A percentile compares a stretch with the other conserved stretches of the same genome.
These are phyloP conservation scores for Trametes pubescens DNA, from an alignment of 1,284 basidiomycete species.

Conservation along the genomic window DNA sequence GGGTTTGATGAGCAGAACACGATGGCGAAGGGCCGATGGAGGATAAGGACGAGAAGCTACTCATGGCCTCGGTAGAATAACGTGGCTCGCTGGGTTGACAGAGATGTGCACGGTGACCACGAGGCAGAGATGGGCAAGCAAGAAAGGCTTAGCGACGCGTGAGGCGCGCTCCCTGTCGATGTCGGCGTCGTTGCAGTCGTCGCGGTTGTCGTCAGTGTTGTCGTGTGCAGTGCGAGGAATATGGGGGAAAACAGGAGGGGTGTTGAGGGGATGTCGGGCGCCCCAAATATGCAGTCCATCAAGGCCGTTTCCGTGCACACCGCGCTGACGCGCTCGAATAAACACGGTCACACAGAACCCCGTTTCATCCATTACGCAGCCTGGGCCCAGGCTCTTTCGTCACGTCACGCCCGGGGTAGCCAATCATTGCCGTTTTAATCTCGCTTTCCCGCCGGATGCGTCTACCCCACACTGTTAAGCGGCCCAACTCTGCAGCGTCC, in stretches of 20 bases:
- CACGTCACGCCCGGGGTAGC: conserved; percentile 19
- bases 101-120: conserved; percentile 35
- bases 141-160: conserved; percentile 29
- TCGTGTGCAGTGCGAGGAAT: conserved; percentile 18
- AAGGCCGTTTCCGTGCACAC: conserved; percentile 19
- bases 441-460: conserved; percentile 16
- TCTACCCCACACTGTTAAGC: conserved; percentile 16
- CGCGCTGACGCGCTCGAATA: conserved; percentile 22
- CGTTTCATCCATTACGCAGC: conserved; percentile 25
- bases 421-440: conserved; percentile 17
- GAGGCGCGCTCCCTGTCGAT: conserved; percentile 28
- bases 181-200: conserved; percentile 23
- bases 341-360: conserved; percentile 13
- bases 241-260: conserved; percentile 24
- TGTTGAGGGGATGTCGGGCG: conserved; percentile 11
- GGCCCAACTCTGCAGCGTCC: conserved; percentile 5
- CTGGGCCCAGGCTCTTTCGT: conserved; percentile 21
- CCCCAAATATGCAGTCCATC: conserved; percentile 28
- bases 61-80: conserved; percentile 39
- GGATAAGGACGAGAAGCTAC: conserved; percentile 37
- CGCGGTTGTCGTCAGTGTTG: conserved; percentile 21
- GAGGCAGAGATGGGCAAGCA: conserved; percentile 34
- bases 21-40: conserved; percentile 35
- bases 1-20: conserved; percentile 27
- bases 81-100: conserved; percentile 42